Conservation (phyloP, 257 asterid species). For the Capsicum chinense region DNA sequence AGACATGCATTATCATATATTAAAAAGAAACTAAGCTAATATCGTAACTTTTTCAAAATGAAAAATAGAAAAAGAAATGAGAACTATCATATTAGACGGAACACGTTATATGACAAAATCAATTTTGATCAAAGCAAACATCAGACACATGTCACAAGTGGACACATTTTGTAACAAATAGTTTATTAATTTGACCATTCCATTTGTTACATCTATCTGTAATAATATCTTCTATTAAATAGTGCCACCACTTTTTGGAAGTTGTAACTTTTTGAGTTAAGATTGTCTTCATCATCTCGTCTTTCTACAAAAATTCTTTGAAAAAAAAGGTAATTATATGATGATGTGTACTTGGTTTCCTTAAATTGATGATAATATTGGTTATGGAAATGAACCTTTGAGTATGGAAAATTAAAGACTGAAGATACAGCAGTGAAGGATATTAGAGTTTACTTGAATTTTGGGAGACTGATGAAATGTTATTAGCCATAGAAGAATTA, state of each 20-base stretch:
- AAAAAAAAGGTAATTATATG: constrained; percentile 45
- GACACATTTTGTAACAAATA: no score
- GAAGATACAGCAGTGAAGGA: constrained; percentile 6
- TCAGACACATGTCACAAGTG: neutral
- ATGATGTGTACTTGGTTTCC: constrained; percentile 29
- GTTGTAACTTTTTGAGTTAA: constrained; percentile 34
- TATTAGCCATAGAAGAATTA: constrained; percentile 24
- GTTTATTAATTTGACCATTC: neutral
- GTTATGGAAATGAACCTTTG: constrained; percentile 28
- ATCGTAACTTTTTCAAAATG: neutral
- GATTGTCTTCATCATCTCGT: constrained; percentile 47
- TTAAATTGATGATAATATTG: neutral
- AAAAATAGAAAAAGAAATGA: neutral
- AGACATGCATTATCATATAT: neutral
- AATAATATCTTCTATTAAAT: constrained; percentile 71
- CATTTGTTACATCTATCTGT: constrained; percentile 38
- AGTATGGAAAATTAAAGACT: neutral
- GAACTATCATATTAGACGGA: neutral
- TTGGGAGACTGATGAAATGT: neutral
- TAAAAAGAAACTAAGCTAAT: neutral
- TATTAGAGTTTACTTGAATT: constrained; percentile 12
- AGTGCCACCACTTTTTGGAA: constrained; percentile 71
- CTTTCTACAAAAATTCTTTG: constrained; percentile 53
- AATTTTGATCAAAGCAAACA: neutral
- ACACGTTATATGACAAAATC: no score